phyloP scores from a whole-genome alignment of 306 rosid genomes.

The Pueraria montana region DNA sequence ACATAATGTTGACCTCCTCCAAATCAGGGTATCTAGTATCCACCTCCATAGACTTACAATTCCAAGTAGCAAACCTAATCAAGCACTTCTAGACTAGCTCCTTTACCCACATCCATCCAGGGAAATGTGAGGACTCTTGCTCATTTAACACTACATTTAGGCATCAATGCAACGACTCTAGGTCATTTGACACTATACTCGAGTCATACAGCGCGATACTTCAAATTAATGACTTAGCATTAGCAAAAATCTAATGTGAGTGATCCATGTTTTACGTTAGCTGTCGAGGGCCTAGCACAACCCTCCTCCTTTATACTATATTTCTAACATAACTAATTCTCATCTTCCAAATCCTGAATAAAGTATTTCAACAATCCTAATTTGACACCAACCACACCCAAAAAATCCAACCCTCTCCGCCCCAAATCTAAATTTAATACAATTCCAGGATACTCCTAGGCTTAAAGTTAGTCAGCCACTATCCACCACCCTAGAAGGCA shows the following conservation, averaged over 20 bases:
- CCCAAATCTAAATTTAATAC: constrained; percentile 19
- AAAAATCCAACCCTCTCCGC: neutral
- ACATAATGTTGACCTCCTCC: too few species aligned
- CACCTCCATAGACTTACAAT: too few species aligned
- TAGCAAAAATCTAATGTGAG: neutral
- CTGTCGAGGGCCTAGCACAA: neutral
- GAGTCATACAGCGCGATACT: neutral
- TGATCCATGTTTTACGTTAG: neutral
- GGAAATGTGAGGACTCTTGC: too few species aligned
- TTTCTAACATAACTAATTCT: neutral
- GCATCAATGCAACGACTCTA: neutral
- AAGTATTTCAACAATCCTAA: constrained; percentile 18
- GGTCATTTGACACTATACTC: neutral
- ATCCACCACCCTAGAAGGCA: constrained; percentile 12
- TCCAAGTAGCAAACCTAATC: too few species aligned
- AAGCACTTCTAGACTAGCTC: too few species aligned
- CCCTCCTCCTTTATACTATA: neutral
- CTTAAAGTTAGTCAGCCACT: neutral
- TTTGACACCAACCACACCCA: constrained; percentile 34
- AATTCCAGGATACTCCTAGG: constrained; percentile 9
- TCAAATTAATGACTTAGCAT: neutral
- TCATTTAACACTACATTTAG: neutral
- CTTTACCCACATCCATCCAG: too few species aligned
- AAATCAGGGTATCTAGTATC: too few species aligned
- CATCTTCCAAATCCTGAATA: constrained; percentile 25